Base-by-base conservation (phyloP, 306 rosid species). In the Hylodesmum podocarpum region DNA sequence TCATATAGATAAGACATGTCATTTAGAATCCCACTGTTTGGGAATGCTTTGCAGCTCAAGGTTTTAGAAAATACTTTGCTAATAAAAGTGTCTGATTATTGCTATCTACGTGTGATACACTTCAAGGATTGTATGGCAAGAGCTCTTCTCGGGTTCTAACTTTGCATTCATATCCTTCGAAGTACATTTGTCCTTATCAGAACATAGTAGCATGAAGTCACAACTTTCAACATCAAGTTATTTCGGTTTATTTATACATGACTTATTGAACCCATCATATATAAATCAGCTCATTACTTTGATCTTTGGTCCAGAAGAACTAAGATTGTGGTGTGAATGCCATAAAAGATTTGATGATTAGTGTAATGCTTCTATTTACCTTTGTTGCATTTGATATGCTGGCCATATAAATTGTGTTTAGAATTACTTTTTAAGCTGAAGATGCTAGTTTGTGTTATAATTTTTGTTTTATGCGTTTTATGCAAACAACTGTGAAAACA, bases 381-480 rank as follows among this genome's bases (percentile, higher is more conserved):
- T 29, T 66, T 24, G 55, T 41, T 70, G 57, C 19, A 49, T 41
- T 75, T 70, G 46, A 14, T 21, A 21, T 18, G 78, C 12, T 71
- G 61, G 79, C 66, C 61, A 36, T 8, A 21, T 34, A 57, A n/a
- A 4, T 34, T 7, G 19, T 25, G 16, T 39, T 37, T 27, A 27
- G 43, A 25, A 59, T 34, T 12, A 25, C 46, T 13, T 66, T 71
- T 44, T 22, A 61, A 59, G 10, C 21, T 22, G 49, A 70, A 61
- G 57, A 77, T 57, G 25, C 33, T 54, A 47, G 57, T 54, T 85
- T 29, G 75, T 44, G 76, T 55, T 68, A 31, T 62, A 40, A 19
- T 46, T 72, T 66, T 33, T 33, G 47, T 46, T 62, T 47, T 22
- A 41, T 46, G 36, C 27, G 47, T 46, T 62, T 47, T 22, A 41